Base-by-base conservation (phyloP, 441 rosid species). In the Populus hybrid region DNA sequence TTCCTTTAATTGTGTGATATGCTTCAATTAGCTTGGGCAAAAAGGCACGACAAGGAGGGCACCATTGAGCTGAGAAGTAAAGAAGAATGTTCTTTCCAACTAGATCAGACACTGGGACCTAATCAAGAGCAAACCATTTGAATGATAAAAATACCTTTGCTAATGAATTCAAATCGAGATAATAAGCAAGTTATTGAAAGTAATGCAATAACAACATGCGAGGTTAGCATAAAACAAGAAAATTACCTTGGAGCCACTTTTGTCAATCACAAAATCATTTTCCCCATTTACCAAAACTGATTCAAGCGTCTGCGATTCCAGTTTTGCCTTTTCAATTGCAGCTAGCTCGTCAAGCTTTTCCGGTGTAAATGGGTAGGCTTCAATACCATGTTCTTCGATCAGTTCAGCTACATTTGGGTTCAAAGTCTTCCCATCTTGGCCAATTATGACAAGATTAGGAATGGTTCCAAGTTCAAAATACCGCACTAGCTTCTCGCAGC, bases 281-380 rank as follows among this genome's bases (percentile, higher is more conserved):
- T 85, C 87, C 26, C 84, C 84, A 26, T 77, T 68, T 70, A 84
- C 87, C 74, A 87, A 68, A 67, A 88, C 21, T 5, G 85, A 84
- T 70, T 88, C 86, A 30, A 88, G 70, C 34, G 88, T 86, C 73
- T 83, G 86, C 2, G 83, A 57, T 77, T 85, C 88, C 21, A 67
- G 70, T 75, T 34, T 76, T 24, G 83, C 83, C 70, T 80, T 86
- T 61, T 81, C 80, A 14, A 85, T 79, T 77, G 64, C 83, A 30
- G 81, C 85, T 14, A 87, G 81, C 81, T 81, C 85, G 1, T 61
- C 83, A 14, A 88, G 70, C 77, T 79, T 85, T 63, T 80, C 87
- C 0, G 79, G 83, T 2, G 86, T 64, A 81, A 88, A 87, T 3
- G 91, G 90, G 70, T 85, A 88, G 40, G 87, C 90, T 34, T 67